These are phyloP conservation scores for Kwoniella mangroviensis DNA, from an alignment of 768 basidiomycete species.

Conservation along the genomic window DNA sequence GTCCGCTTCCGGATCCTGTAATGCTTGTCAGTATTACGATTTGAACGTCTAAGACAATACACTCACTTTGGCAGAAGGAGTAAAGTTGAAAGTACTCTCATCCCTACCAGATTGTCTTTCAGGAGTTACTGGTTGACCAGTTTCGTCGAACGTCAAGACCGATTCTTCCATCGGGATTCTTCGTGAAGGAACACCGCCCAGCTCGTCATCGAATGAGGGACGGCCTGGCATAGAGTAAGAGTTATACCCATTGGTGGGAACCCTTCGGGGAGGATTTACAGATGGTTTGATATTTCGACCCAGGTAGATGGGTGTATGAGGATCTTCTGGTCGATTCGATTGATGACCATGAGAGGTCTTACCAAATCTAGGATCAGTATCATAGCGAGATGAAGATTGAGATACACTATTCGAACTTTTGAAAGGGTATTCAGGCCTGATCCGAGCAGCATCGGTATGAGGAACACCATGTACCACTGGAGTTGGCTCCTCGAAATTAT, in stretches of 20 bases:
- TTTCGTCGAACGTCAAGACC: not conserved
- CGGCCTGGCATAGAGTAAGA: not conserved
- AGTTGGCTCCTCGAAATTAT: not conserved
- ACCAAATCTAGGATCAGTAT: not conserved
- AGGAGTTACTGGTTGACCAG: not conserved
- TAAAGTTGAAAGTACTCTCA: constrained; percentile 11
- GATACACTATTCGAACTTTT: not conserved
- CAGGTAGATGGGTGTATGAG: not conserved
- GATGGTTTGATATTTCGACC: not conserved
- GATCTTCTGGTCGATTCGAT: too few relatives aligned
- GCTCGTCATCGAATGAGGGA: not conserved
- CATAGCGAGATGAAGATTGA: not conserved
- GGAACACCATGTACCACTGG: not conserved
- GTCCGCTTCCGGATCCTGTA: not conserved
- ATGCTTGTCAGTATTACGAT: not conserved
- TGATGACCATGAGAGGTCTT: not conserved
- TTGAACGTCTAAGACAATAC: not conserved
- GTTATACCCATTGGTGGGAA: not conserved
- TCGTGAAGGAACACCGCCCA: too few relatives aligned
- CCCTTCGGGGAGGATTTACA: not conserved
- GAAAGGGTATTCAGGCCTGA: too few relatives aligned
- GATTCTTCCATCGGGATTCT: not conserved
- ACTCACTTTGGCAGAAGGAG: constrained; percentile 7
- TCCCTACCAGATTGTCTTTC: not conserved
- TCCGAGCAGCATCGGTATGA: too few relatives aligned